Evolutionary conservation across 306 rosid species (phyloP), one percentile per base, ranked within the genome.

Genomic region (Myrica gale): DNA sequence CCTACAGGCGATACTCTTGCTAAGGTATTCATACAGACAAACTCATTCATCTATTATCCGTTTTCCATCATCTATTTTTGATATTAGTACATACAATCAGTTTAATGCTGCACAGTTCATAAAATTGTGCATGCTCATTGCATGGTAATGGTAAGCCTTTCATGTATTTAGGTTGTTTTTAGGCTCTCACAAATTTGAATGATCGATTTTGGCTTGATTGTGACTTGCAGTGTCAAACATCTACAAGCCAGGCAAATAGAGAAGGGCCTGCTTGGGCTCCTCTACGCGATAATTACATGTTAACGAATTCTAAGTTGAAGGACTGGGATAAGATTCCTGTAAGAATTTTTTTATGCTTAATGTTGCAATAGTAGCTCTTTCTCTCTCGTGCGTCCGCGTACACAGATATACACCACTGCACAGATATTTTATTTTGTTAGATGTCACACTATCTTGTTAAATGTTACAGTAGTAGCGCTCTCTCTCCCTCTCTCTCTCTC

Each of bases 201-300:
- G 37, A 75, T 23, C 71, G n/a, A 71, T 32, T n/a, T 54, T 54
- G 17, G 26, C 0, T 2, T 45, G 9, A 47, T 44, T 77, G 67
- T 72, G 3, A 75, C 69, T 70, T 47, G 78, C 87, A 88, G 97
- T 83, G 19, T 78, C 86, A 74, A 55, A 73, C 79, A 69, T 83
- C 90, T 69, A 83, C 74, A 7, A 79, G 79, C 15, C 77, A 68
- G 19, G 86, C 4, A 26, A 86, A 90, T 20, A 89, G 62, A 48
- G 93, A 87, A 79, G 95, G 87, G 72, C 98, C 97, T 75, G 79
- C 86, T 32, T 95, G 98, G 98, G 97, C 96, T 77, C 98, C 98
- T n/a, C 75, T 95, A 72, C 88, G 91, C 17, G 97, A 95, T 74
- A 95, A 87, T 82, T 92, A 89, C 82, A 92, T 92, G 98, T 87